Evolutionary conservation across 768 basidiomycete species (phyloP).

Genomic region (Naganishia antarctica): DNA sequence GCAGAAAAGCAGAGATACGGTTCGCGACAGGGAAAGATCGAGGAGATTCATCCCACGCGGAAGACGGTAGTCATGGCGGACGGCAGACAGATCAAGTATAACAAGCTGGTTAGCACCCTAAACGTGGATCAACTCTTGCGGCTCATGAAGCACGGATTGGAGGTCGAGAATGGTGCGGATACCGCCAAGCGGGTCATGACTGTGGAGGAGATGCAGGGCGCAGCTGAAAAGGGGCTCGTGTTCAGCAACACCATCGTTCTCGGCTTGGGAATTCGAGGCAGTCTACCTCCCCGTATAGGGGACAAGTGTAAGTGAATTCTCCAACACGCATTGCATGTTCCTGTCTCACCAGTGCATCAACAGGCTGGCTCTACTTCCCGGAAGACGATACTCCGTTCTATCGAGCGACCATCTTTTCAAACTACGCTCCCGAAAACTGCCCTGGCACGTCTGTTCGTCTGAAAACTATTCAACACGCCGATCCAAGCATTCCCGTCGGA

Average conservation of each 20-base stretch:
- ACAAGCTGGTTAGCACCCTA: slow-evolving; percentile 48
- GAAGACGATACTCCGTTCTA: slow-evolving; percentile 52
- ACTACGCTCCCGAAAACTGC: slow-evolving; percentile 51
- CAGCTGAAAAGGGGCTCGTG: slow-evolving; percentile 41
- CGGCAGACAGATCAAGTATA: slow-evolving; percentile 46
- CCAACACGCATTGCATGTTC: not conserved
- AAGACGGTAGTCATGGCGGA: slow-evolving; percentile 45
- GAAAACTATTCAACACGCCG: slow-evolving; percentile 47
- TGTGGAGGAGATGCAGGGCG: slow-evolving; percentile 26
- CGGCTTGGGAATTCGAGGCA: slow-evolving; percentile 50
- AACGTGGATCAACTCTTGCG: slow-evolving; percentile 45
- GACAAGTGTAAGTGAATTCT: slow-evolving; percentile 46
- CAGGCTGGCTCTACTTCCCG: slow-evolving; percentile 47
- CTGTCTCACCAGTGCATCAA: not conserved
- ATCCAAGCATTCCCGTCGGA: slow-evolving; percentile 37
- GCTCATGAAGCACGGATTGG: slow-evolving; percentile 32
- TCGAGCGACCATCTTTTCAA: slow-evolving; percentile 51
- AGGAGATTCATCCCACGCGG: slow-evolving; percentile 38
- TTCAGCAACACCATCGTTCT: slow-evolving; percentile 50
- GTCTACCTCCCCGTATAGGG: slow-evolving; percentile 47
- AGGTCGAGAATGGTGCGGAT: slow-evolving; percentile 26
- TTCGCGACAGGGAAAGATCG: slow-evolving; percentile 35
- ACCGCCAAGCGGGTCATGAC: slow-evolving; percentile 28
- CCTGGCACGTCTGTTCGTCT: slow-evolving; percentile 38
- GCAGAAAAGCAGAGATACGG: slow-evolving; percentile 36